These are phyloP conservation scores for Soucietia sequanensis DNA, from an alignment of 805 yeast genomes.

Conservation along the genomic window DNA sequence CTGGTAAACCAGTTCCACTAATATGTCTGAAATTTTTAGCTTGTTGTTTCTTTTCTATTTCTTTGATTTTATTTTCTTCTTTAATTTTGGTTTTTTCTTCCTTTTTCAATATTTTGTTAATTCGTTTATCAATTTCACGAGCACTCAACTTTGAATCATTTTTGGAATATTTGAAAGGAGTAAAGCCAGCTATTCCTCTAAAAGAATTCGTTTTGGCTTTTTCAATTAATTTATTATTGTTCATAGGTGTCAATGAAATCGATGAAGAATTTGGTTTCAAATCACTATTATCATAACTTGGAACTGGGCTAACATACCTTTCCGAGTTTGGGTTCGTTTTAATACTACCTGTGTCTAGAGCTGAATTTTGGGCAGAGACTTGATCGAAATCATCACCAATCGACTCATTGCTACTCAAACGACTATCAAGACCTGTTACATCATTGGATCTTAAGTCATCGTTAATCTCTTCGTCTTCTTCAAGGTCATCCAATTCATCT, in stretches of 20 bases:
- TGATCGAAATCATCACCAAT: not conserved
- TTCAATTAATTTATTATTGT: constrained; percentile 5
- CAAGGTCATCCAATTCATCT: no score
- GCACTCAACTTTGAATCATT: constrained; percentile 19
- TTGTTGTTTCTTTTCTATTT: constrained; percentile 7
- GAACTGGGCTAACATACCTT: no score
- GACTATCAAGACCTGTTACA: not conserved
- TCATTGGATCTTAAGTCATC: not conserved
- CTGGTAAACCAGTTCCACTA: not conserved
- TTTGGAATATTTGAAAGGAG: constrained; percentile 29
- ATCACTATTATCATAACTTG: not conserved
- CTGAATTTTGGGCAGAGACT: no score
- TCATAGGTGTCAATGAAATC: constrained; percentile 7
- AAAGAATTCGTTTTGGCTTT: constrained; percentile 15
- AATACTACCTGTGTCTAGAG: no score
- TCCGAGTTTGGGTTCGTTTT: no score
- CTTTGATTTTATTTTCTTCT: constrained; percentile 5
- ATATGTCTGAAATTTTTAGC: constrained; percentile 1
- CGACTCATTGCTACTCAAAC: not conserved
- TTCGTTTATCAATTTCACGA: constrained; percentile 30
- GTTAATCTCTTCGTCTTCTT: no score
- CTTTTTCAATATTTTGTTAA: constrained; percentile 29
- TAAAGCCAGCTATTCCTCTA: constrained; percentile 23
- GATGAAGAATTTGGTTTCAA: constrained; percentile 9
- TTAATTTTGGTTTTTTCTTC: constrained; percentile 23